Evolutionary conservation across 345 rosid genomes (phyloP), one percentile per base, ranked within the genome.

Genomic region (Dipteronia dyeriana): DNA sequence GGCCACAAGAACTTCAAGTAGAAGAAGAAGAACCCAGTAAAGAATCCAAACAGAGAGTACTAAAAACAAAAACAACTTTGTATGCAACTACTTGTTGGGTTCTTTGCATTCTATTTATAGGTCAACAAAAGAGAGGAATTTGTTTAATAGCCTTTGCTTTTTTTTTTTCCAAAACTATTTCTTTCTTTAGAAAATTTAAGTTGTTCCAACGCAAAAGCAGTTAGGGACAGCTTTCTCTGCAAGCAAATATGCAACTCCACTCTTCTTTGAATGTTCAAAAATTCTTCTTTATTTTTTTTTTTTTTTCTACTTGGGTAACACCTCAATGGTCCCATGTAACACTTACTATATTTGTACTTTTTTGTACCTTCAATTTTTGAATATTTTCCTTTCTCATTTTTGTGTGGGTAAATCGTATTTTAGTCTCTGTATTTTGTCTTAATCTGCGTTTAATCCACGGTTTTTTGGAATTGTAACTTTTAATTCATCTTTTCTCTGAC

Each of bases 201-300:
- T 68, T 74, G 83, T 80, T 80, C 85, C 90, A 89, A 81, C 87
- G 43, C 83, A 77, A 77, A 80, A 82, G 83, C 76, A 49, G 3
- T 5, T 13, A 2, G 68, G 72, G 79, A 76, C 84, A 63, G 84
- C 89, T 87, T 87, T 82, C 83, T 82, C 74, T 73, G 66, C 80
- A 87, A 84, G 85, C 90, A 72, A 72, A 29, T 62, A 31, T 64
- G 67, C 71, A 56, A 45, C 39, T 66, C 68, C 66, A 31, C 75
- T n/a, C 72, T 68, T 53, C 71, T 31, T 53, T 79, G 70, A 75
- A 45, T 12, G 45, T 78, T 53, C 54, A 68, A 22, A 75, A 68
- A 82, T 71, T 38, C 82, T 34, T 34, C 38, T 34, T 31, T 5
- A 3, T 31, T 5, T 31, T 31, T 5, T 3, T 31, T 38, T 63